These are phyloP conservation scores for Myriosclerotinia curreyana DNA, from an alignment of 2,329 filamentous ascomycete genomes.

Conservation along the genomic window DNA sequence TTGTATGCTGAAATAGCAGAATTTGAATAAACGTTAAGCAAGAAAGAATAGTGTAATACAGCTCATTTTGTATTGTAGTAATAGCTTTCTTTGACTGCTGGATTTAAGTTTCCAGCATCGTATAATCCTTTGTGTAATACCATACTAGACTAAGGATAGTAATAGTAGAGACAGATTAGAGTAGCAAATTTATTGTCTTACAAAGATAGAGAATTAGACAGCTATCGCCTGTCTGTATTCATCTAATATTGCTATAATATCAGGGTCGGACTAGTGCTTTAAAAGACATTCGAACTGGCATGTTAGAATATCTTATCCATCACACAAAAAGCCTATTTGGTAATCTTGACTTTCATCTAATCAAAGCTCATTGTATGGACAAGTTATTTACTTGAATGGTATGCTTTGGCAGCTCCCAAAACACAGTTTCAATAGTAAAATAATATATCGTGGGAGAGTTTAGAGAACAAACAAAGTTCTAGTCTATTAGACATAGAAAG, in stretches of 20 bases:
- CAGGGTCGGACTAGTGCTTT: not conserved
- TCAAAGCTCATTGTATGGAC: not conserved
- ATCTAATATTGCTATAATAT: not conserved
- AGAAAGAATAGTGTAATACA: not conserved
- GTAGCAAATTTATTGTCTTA: no score
- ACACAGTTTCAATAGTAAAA: not conserved
- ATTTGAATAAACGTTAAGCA: not conserved
- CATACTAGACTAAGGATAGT: not conserved
- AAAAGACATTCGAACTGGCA: not conserved
- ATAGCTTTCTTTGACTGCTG: not conserved
- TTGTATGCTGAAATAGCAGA: not conserved
- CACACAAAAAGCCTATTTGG: not conserved
- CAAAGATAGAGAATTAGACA: not conserved
- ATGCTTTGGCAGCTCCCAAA: not conserved
- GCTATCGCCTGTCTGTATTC: not conserved
- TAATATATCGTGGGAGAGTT: not conserved
- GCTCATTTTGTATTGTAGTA: not conserved
- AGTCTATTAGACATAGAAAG: not conserved
- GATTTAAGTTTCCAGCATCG: not conserved
- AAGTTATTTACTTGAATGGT: not conserved
- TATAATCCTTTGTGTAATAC: not conserved
- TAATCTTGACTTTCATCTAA: not conserved
- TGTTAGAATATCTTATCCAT: fast-evolving
- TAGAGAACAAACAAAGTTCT: not conserved
- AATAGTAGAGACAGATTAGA: not conserved